Evolutionary conservation across 1,284 basidiomycete species (phyloP), one percentile per base, ranked within the genome.

Genomic region (Moesziomyces sp.): DNA sequence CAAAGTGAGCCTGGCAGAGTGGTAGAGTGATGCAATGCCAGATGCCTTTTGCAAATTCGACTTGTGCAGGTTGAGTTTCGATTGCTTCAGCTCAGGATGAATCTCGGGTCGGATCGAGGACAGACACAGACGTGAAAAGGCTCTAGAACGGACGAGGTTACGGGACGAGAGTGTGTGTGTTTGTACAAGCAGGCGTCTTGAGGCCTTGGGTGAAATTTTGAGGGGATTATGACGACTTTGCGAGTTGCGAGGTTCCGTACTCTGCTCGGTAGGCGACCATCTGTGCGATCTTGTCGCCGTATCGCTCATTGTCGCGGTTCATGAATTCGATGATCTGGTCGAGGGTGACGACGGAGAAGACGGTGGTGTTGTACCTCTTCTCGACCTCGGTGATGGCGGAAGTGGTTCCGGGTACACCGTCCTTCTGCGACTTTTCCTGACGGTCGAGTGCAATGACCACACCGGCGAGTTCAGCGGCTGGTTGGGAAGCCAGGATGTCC

Each of bases 371-470:
- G 45, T 91, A 89, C 51, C 94, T 87, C 51, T 85, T 84, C 82
- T 94, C 92, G n/a, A 99, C 88, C 83, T 97, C 93, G 77, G 90
- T 89, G 49, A 83, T 81, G 14, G 82, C 77, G 16, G 57, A 61
- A 11, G 69, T 64, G 46, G 66, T 43, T 43, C 73, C 56, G 47
- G 67, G 46, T 21, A 65, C 13, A 28, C 87, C 68, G 35, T 87
- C 86, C 35, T 87, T 87, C 65, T 86, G 84, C 19, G 92, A 93
- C 18, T 91, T 88, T 85, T 99, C 96, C 85, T 98, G 92, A 9
- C 96, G 87, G 82, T 99, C 94, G 11, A 99, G 87, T 52, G 92
- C 89, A 83, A 95, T 91, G 16, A 97, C 89, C n/a, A 97, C 92
- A 6, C 96, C 96, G 0, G 93, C 92, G 19, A 97, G 58, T 30